phyloP scores from a whole-genome alignment of 1,139 yeast genomes.

The Pichia sp. region DNA sequence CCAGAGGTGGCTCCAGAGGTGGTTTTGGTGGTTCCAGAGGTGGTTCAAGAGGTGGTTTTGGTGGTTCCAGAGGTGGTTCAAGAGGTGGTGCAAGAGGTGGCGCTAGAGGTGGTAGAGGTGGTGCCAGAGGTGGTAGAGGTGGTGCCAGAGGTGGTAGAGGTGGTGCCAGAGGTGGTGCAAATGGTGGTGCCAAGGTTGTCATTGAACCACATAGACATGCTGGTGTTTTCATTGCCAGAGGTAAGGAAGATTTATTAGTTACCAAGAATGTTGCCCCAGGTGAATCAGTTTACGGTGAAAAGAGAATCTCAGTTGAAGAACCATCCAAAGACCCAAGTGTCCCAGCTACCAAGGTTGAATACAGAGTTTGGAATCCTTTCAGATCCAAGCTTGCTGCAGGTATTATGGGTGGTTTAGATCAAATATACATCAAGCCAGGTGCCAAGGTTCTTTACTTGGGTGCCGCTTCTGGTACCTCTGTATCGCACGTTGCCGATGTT shows the following conservation, averaged over 20 bases:
- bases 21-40: conserved; percentile 30
- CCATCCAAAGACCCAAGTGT: conserved; percentile 80
- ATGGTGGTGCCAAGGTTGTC: conserved; percentile 84
- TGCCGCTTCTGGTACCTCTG: conserved; percentile 99
- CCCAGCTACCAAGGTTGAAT: conserved; percentile 92
- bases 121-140: conserved; percentile 49
- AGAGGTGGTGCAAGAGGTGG: conserved; percentile 50
- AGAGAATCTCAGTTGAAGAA: conserved; percentile 89
- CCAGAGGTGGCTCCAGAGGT: conserved; percentile 27
- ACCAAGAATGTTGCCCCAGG: conserved; percentile 98
- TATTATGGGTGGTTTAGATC: conserved; percentile 99
- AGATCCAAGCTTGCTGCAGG: conserved; percentile 99
- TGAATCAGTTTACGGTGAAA: conserved; percentile 96
- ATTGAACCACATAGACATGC: conserved; percentile 98
- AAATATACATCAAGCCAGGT: conserved; percentile 95
- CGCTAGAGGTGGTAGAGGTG: conserved; percentile 62
- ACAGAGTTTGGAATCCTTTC: conserved; percentile 99
- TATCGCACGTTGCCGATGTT: conserved; percentile 94
- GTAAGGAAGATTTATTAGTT: conserved; percentile 96
- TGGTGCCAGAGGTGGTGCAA: conserved; percentile 43
- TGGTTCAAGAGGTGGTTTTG: conserved; percentile 14
- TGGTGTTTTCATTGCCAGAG: conserved; percentile 98
- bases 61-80: conserved; percentile 30
- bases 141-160: conserved; percentile 44
- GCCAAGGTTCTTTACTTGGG: conserved; percentile 95